Evolutionary conservation across 139 green algal genomes (phyloP).

Genomic region (Tetraselmis striata): DNA sequence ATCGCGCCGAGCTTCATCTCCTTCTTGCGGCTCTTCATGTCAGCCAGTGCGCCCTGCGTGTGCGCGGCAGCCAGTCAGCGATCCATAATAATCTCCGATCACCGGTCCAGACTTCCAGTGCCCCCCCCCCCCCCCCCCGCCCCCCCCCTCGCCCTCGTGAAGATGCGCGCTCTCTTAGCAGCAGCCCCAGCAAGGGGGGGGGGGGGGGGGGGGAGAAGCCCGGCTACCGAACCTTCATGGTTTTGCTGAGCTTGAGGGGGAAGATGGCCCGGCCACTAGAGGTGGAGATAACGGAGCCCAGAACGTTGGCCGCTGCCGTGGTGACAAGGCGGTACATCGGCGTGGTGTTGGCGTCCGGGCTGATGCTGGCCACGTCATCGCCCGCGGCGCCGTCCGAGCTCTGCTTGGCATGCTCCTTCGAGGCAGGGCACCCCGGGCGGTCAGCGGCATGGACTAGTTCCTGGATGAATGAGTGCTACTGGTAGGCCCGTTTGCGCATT

Average conservation of each 20-base stretch:
- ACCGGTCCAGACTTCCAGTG: too few species aligned
- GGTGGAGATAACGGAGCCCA: neutral
- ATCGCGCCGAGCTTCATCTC: neutral
- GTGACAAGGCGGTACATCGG: neutral
- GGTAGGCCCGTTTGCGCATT: too few species aligned
- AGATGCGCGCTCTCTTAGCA: too few species aligned
- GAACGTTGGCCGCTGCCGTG: neutral
- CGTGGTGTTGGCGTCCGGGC: neutral
- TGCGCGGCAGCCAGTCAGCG: neutral
- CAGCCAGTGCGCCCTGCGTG: neutral
- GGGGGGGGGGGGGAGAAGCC: too few species aligned
- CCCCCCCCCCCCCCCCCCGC: too few species aligned
- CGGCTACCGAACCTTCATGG: neutral
- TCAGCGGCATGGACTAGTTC: too few species aligned
- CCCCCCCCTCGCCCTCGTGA: too few species aligned
- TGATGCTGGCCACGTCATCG: neutral
- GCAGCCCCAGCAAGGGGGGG: too few species aligned
- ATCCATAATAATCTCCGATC: too few species aligned
- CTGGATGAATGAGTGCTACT: too few species aligned
- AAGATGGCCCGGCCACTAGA: neutral
- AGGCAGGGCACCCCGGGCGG: too few species aligned
- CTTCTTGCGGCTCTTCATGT: neutral
- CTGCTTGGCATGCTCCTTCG: too few species aligned
- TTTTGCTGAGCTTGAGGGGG: neutral
- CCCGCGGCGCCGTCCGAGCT: neutral